These are phyloP conservation scores for Globisporangium okanoganense DNA, from an alignment of 352 stramenopile genomes.

Conservation along the genomic window DNA sequence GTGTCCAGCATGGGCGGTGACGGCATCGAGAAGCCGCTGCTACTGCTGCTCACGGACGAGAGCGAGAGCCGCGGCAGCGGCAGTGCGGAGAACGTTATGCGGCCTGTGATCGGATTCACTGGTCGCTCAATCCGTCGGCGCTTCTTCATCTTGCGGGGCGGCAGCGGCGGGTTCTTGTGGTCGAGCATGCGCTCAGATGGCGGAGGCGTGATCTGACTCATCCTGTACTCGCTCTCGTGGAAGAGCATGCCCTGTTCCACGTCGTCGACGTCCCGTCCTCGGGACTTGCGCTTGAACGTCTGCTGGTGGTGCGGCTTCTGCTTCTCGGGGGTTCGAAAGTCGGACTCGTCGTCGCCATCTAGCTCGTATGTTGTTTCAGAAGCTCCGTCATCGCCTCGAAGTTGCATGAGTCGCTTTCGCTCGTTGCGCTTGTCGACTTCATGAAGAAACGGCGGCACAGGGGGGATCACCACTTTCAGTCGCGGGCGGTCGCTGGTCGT, in stretches of 20 bases:
- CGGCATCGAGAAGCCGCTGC: slow-evolving; percentile 15
- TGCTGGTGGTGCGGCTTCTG: slow-evolving; percentile 1
- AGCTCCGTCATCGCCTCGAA: background rate
- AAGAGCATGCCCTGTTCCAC: slow-evolving; percentile 21
- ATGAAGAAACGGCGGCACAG: slow-evolving; percentile 17
- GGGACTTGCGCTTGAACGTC: slow-evolving; percentile 12
- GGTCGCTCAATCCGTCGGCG: slow-evolving; percentile 18
- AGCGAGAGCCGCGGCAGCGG: slow-evolving; percentile 17
- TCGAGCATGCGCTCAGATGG: slow-evolving; percentile 66
- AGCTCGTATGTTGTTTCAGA: background rate
- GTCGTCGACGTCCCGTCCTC: slow-evolving; percentile 1
- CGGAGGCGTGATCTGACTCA: slow-evolving; percentile 56
- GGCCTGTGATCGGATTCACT: slow-evolving; percentile 13
- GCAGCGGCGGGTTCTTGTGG: slow-evolving; percentile 57
- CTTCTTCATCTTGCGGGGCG: slow-evolving; percentile 36
- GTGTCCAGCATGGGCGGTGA: slow-evolving; percentile 28
- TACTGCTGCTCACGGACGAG: slow-evolving; percentile 10
- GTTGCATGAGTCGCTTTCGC: background rate
- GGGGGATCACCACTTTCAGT: slow-evolving; percentile 17
- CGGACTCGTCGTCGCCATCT: slow-evolving; percentile 5
- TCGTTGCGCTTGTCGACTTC: slow-evolving; percentile 17
- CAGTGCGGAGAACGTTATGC: slow-evolving; percentile 11
- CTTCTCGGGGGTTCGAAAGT: slow-evolving; percentile 16
- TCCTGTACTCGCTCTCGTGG: slow-evolving; percentile 24
- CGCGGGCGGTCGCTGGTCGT: background rate